Evolutionary conservation across 768 basidiomycete species (phyloP).

Genomic region (Tulasnella sp.): DNA sequence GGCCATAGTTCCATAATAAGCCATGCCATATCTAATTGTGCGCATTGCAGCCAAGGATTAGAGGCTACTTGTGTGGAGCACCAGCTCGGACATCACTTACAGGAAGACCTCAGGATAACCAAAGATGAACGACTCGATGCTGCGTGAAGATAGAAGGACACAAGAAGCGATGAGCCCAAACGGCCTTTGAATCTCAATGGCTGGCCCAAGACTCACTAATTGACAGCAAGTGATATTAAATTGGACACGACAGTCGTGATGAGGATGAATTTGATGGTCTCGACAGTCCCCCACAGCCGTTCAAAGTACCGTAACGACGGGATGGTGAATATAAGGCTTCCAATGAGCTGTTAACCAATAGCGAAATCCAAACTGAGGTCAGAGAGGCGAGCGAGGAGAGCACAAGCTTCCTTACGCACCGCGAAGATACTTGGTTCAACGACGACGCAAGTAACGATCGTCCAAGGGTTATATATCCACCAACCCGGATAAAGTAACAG

Average conservation of each 20-base stretch:
- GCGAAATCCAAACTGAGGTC: conserved; percentile 55
- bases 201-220: conserved; percentile 44
- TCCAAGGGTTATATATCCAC: conserved; percentile 87
- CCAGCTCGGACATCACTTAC: conserved; percentile 44
- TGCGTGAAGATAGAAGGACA: background rate
- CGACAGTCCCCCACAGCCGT: conserved; percentile 85
- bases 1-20: conserved; percentile 90
- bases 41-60: background rate
- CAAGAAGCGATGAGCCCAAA: background rate
- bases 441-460: conserved; percentile 79
- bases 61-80: conserved; percentile 26
- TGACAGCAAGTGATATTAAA: conserved; percentile 80
- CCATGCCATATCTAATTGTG: conserved; percentile 67
- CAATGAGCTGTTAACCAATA: conserved; percentile 45
- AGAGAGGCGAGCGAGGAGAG: background rate
- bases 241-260: conserved; percentile 78
- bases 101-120: conserved; percentile 69
- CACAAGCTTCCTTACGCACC: conserved; percentile 47
- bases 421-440: conserved; percentile 81
- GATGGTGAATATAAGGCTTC: conserved; percentile 55
- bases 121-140: conserved; percentile 71
- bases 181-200: background rate
- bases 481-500: conserved; percentile 77
- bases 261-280: conserved; percentile 79
- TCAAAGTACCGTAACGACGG: conserved; percentile 87